Conservation (phyloP, 768 basidiomycete species). For the Tulasnella sp. region DNA sequence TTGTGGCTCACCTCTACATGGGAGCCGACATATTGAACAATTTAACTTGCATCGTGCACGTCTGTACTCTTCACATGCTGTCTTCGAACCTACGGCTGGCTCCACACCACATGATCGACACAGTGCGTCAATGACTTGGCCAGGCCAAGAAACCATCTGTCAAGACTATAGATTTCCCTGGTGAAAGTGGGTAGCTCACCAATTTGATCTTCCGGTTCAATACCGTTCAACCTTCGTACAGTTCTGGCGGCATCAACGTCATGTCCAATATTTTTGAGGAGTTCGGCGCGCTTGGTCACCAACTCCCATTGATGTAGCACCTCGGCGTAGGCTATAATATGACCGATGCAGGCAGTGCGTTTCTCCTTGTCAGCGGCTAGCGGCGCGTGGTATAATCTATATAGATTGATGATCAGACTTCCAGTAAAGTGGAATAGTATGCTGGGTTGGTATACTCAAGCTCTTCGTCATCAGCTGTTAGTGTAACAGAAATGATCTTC, state of each 20-base stretch:
- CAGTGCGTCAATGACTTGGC: conserved; percentile 22
- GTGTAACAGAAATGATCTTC: conserved; percentile 8
- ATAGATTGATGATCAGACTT: no score
- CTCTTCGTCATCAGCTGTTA: conserved; percentile 19
- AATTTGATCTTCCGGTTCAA: conserved; percentile 3
- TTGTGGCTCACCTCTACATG: conserved; percentile 48
- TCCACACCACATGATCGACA: conserved; percentile 36
- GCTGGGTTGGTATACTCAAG: no score
- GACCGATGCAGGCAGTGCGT: conserved; percentile 27
- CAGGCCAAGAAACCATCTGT: conserved; percentile 35
- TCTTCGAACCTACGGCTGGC: conserved; percentile 26
- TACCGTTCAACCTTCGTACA: not conserved
- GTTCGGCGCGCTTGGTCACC: conserved; percentile 55
- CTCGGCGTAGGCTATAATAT: conserved; percentile 65
- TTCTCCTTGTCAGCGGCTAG: not conserved
- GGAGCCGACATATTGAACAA: conserved; percentile 67
- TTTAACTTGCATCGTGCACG: conserved; percentile 35
- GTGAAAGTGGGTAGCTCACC: not conserved
- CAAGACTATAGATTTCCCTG: not conserved
- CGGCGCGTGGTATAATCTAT: conserved; percentile 8
- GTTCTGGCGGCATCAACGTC: conserved; percentile 23
- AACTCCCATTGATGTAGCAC: conserved; percentile 64
- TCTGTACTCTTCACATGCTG: conserved; percentile 35
- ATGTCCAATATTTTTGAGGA: conserved; percentile 51
- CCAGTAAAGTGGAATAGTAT: no score